Percentiles rank a stretch among this genome's conserved stretches.
phyloP scores from a whole-genome alignment of 345 rosid species.

The Corymbia maculata region DNA sequence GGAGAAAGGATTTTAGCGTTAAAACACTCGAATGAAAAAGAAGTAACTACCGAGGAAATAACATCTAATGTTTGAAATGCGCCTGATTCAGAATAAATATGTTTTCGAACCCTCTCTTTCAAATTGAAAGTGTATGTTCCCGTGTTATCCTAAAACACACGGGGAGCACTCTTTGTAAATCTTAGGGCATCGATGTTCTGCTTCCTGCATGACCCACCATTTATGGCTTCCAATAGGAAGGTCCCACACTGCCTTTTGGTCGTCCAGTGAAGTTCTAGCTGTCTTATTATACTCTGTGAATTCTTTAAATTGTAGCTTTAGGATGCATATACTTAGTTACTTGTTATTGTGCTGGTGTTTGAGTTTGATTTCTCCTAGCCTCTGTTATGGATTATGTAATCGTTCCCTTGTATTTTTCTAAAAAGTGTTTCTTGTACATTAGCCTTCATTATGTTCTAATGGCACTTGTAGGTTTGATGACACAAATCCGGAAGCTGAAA shows the following conservation, averaged over 20 bases:
- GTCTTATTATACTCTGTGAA: background rate
- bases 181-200: background rate
- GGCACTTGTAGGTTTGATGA: slow-evolving; percentile 63
- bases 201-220: background rate
- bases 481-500: slow-evolving; percentile 98
- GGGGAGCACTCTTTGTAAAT: background rate
- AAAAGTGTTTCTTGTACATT: background rate
- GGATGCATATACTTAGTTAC: background rate
- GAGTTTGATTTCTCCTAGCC: background rate
- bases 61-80: background rate
- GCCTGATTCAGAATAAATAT: too few relatives aligned
- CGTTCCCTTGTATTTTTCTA: background rate
- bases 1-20: background rate
- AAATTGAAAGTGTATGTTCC: too few relatives aligned
- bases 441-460: background rate
- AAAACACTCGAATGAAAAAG: background rate
- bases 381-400: background rate
- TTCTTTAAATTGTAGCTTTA: background rate
- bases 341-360: background rate
- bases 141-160: background rate
- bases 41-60: background rate
- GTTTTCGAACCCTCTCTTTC: too few relatives aligned
- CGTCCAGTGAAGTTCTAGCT: background rate
- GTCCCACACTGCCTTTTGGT: background rate
- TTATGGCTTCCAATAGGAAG: background rate